Base-by-base conservation (phyloP, 2,329 filamentous ascomycete species). In the Trichoderma sp. region DNA sequence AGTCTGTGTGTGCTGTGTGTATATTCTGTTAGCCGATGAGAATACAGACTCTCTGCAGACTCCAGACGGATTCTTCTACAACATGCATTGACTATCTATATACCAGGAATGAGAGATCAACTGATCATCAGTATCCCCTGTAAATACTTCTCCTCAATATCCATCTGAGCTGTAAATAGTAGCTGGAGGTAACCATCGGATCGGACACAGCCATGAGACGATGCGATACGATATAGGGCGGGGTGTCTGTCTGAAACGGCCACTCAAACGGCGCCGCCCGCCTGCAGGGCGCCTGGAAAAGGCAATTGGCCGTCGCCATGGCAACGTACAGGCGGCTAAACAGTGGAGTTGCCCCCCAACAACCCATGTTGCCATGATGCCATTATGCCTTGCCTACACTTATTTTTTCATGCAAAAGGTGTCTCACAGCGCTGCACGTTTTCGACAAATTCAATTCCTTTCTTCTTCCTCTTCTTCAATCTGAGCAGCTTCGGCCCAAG, bases 321-420 rank as follows among this genome's bases (percentile, higher is more conserved):
- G 68, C 74, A 75, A 66, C 67, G 24, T 8, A 5, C 35, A 65
- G 29, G 29, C 33, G 35, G 56, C 73, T 35, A 63, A 65, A 65
- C 59, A 72, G 74, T 75, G 74, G 74, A 45, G 74, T 59, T 50
- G 56, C 50, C 29, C 45, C 66, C 41, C 45, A 45, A 45, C 45
- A 3, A 31, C 16, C 38, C 63, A 31, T 24, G 31, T 56, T 41
- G 56, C 53, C 56, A 27, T 24, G 31, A 65, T 41, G 56, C 53
- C 56, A 27, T 45, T 41, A 31, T 35, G 29, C 53, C 29, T 63
- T 63, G 35, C 56, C 31, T 24, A 56, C 21, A 11, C 7, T 27
- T 62, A 27, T 29, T 21, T 71, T 63, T 72, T 63, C 56, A 72
- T 53, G 59, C 68, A 72, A 66, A 75, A 75, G 72, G 33, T 75